Conservation (phyloP, 805 yeast species). For the Groenewaldozyma salmanticensis region DNA sequence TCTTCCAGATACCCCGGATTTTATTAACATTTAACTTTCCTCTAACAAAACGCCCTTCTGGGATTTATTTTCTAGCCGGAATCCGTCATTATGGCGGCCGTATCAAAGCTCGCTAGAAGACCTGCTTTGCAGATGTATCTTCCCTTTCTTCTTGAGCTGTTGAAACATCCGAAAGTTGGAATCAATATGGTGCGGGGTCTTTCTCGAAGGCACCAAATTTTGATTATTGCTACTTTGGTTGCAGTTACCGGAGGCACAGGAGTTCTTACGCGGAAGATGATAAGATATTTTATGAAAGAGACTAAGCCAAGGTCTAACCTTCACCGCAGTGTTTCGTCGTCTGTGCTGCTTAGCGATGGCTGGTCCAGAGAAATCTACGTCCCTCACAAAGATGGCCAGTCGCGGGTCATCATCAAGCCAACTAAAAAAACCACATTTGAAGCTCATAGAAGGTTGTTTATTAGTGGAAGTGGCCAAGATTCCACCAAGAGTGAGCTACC, state of each 20-base stretch:
- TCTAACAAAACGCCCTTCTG: no score
- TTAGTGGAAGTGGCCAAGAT: slow-evolving; percentile 7
- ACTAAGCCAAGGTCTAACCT: background rate
- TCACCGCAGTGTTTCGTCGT: slow-evolving; percentile 11
- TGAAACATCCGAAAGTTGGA: no score
- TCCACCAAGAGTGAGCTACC: slow-evolving; percentile 11
- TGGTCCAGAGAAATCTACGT: slow-evolving; percentile 22
- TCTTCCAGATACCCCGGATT: no score
- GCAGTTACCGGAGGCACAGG: background rate
- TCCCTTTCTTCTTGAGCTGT: no score
- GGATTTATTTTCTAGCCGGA: no score
- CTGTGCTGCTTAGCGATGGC: slow-evolving; percentile 21
- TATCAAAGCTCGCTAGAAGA: no score
- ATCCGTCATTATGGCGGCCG: no score
- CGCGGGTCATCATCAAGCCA: slow-evolving; percentile 22
- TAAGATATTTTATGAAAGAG: background rate
- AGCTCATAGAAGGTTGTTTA: slow-evolving; percentile 23
- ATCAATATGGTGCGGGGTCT: no score
- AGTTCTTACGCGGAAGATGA: background rate
- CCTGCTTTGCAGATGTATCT: no score
- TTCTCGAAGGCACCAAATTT: background rate
- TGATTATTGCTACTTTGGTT: background rate
- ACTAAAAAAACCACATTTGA: slow-evolving; percentile 23
- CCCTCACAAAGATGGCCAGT: slow-evolving; percentile 15
- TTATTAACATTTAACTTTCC: no score